phyloP scores from a whole-genome alignment of 192 early-diverging fungal species.

The Rhizophagus clarus region DNA sequence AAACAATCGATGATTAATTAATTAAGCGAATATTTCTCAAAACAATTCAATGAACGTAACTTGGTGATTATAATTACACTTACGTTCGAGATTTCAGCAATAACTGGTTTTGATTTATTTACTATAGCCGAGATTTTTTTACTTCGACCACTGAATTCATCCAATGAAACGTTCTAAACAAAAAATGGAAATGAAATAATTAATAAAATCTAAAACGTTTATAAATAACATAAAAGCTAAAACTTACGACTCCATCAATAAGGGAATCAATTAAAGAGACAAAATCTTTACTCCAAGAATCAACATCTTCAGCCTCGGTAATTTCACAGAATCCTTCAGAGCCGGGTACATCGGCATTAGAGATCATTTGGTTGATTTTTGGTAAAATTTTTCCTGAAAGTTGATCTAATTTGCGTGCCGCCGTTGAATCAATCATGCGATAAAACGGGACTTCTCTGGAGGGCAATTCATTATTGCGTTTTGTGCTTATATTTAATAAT shows the following conservation, averaged over 20 bases:
- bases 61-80: not conserved
- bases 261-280: not conserved
- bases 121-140: constrained; percentile 42
- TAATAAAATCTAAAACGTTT: no score
- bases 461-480: constrained; percentile 2
- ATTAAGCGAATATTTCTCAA: not conserved
- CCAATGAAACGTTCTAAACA: constrained; percentile 62
- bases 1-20: no score
- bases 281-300: constrained; percentile 14
- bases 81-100: constrained; percentile 43
- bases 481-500: not conserved
- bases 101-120: constrained; percentile 49
- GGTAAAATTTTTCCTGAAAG: not conserved
- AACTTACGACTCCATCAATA: constrained; percentile 1
- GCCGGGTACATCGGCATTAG: not conserved
- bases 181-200: not conserved
- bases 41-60: not conserved
- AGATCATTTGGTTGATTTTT: not conserved
- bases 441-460: constrained; percentile 1
- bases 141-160: constrained; percentile 61
- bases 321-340: not conserved
- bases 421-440: not conserved
- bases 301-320: not conserved
- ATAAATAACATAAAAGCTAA: not conserved
- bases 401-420: not conserved